Percentiles rank a stretch among this genome's conserved stretches.
Conservation (phyloP, 805 yeast species). For the Ogataea ganodermae region DNA sequence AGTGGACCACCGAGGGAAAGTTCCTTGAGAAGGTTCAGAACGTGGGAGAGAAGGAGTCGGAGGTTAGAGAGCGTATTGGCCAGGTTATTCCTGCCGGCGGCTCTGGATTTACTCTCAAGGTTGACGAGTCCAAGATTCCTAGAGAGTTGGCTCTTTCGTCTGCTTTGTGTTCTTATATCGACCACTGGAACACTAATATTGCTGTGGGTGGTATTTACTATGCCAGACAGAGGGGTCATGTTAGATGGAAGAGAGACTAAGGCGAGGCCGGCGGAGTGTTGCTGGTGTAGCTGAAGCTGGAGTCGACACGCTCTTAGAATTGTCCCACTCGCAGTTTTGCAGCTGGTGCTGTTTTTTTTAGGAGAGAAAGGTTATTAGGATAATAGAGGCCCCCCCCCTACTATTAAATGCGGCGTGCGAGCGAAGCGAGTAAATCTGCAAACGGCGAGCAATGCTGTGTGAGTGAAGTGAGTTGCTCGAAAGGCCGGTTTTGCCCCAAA, state of each 20-base stretch:
- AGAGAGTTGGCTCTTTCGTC: conserved; percentile 59
- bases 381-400: conserved; percentile 20
- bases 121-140: conserved; percentile 58
- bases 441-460: too few relatives aligned
- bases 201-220: conserved; percentile 67
- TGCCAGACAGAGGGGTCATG: conserved; percentile 50
- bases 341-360: neutral
- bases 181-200: conserved; percentile 65
- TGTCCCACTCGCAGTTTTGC: neutral
- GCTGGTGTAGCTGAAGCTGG: too few relatives aligned
- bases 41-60: conserved; percentile 64
- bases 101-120: conserved; percentile 54
- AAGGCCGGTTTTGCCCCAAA: too few relatives aligned
- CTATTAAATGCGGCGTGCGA: too few relatives aligned
- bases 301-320: too few relatives aligned
- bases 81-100: conserved; percentile 54
- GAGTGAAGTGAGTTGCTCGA: too few relatives aligned
- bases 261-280: neutral
- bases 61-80: conserved; percentile 65
- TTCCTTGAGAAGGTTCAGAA: conserved; percentile 59
- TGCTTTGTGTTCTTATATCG: conserved; percentile 61
- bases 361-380: neutral
- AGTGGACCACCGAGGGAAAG: conserved; percentile 64
- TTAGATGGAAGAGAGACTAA: conserved; percentile 59
- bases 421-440: neutral